phyloP scores from a whole-genome alignment of 352 stramenopile genomes.

The Pythium graminicola region DNA sequence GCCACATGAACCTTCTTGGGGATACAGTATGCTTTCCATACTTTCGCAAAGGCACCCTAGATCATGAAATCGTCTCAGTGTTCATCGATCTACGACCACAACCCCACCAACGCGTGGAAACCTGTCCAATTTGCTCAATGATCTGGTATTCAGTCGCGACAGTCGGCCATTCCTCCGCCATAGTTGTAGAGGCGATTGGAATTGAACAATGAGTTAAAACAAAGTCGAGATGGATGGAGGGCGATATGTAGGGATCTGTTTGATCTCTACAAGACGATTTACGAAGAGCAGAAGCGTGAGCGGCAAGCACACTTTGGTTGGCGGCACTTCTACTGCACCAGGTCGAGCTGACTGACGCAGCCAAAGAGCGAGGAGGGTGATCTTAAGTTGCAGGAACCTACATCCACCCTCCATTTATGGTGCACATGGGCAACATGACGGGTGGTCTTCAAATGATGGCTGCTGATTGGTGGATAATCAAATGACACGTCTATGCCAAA shows the following conservation, averaged over 20 bases:
- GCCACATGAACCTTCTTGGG: constrained; percentile 87
- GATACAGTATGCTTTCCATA: constrained; percentile 93
- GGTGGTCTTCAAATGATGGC: too few species aligned
- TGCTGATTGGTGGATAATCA: background rate
- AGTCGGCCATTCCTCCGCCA: constrained; percentile 84
- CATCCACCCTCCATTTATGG: background rate
- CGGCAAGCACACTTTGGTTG: too few species aligned
- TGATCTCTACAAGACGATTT: too few species aligned
- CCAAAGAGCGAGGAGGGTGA: background rate
- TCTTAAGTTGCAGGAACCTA: constrained; percentile 21
- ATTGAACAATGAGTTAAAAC: background rate
- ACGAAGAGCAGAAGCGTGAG: too few species aligned
- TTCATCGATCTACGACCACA: too few species aligned
- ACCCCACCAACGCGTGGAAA: constrained; percentile 11
- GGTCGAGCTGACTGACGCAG: constrained; percentile 17
- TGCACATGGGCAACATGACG: constrained; percentile 3
- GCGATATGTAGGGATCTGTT: too few species aligned
- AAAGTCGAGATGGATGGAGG: background rate
- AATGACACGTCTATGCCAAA: too few species aligned
- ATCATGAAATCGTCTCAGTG: background rate
- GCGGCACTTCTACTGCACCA: constrained; percentile 20
- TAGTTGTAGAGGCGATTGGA: constrained; percentile 16
- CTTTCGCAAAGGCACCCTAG: constrained; percentile 96
- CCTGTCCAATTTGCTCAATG: constrained; percentile 87
- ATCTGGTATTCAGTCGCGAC: constrained; percentile 80